Evolutionary conservation across 306 rosid species (phyloP), one percentile per base, ranked within the genome.

Genomic region (Quercus cerris): DNA sequence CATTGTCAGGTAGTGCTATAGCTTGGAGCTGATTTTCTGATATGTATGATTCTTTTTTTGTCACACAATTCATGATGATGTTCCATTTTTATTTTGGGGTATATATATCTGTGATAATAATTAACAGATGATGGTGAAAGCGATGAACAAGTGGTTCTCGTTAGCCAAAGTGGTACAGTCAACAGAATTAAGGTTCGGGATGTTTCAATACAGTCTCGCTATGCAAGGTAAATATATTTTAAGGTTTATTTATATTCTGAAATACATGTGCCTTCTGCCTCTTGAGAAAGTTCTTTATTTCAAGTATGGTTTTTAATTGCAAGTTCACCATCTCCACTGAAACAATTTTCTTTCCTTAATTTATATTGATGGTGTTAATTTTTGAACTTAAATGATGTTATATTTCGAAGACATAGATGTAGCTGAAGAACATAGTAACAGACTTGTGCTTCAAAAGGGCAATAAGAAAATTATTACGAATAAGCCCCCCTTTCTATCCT

Each of bases 71-170:
- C 25, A 5, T 63, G 6, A 27, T 28, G 20, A 63, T 13, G n/a
- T 7, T 63, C 20, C 44, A 63, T 28, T 23, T 27, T 14, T 25
- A 2, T 11, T 15, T 27, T 14, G 17, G 11, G 54, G 15, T 3
- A 13, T 49, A 49, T 49, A 13, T 12, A 5, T 67, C 35, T 35
- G 11, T 67, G 19, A 67, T 67, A 19, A 35, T n/a, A 19, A 68
- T 70, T 55, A 33, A 59, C 97, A 95, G 99, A 91, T 74, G 97
- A 93, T 81, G 98, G 94, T 35, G 98, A 93, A 88, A 95, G 99
- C 86, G 99, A 95, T 80, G 99, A 95, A 87, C 96, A 93, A 93
- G 99, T 91, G 70, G 99, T 95, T 81, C 87, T 95, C 10, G 97
- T 95, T 38, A 95, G 98, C 88, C 99, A 95, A 80, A 95, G 94